phyloP scores from a whole-genome alignment of 2,329 filamentous ascomycete species.

The Diaporthe caulivora region DNA sequence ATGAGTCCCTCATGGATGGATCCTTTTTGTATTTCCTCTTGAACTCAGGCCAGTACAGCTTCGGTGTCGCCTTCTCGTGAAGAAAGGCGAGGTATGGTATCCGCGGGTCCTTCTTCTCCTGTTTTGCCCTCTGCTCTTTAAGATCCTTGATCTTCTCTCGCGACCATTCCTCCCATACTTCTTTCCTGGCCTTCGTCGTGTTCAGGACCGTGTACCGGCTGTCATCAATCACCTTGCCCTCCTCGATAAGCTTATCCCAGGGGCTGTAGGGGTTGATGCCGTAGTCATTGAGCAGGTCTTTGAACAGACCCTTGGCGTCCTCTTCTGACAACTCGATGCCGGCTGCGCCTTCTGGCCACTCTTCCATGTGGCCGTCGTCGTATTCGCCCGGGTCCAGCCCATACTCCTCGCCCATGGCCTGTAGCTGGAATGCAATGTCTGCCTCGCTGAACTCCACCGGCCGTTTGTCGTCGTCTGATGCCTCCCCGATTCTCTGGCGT shows the following conservation, averaged over 20 bases:
- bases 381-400: constrained; percentile 83
- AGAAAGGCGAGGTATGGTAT: constrained; percentile 87
- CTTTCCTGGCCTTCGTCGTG: constrained; percentile 84
- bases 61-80: constrained; percentile 84
- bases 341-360: constrained; percentile 79
- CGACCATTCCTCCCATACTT: constrained; percentile 88
- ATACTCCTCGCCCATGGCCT: constrained; percentile 89
- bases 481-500: constrained; percentile 60
- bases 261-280: constrained; percentile 87
- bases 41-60: constrained; percentile 98
- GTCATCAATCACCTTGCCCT: constrained; percentile 86
- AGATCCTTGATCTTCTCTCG: constrained; percentile 79
- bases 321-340: constrained; percentile 78
- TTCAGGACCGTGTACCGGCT: constrained; percentile 85
- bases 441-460: constrained; percentile 90
- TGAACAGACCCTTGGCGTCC: constrained; percentile 84
- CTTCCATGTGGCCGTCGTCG: constrained; percentile 71
- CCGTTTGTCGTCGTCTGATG: constrained; percentile 52
- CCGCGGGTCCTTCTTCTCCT: constrained; percentile 85
- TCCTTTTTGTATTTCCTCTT: constrained; percentile 91
- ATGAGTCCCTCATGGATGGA: constrained; percentile 80
- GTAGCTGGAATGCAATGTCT: constrained; percentile 92
- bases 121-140: constrained; percentile 78
- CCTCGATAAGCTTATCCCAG: constrained; percentile 91
- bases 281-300: constrained; percentile 86